phyloP scores from a whole-genome alignment of 345 rosid genomes.

The Salix dunnii region DNA sequence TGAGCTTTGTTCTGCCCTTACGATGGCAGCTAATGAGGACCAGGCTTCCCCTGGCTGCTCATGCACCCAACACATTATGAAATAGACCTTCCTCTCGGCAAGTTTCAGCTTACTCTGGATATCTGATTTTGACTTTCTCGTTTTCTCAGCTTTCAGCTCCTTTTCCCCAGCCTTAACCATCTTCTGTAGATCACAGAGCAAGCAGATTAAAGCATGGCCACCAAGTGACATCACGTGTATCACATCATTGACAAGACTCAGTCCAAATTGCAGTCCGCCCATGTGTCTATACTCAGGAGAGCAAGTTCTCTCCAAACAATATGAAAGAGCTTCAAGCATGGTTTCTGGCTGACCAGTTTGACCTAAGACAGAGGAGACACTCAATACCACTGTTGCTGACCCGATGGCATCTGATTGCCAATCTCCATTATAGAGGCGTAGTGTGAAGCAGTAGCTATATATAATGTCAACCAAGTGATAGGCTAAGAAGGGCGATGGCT shows the following conservation, averaged over 20 bases:
- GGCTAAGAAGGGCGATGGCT: constrained; percentile 69
- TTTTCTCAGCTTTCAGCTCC: constrained; percentile 44
- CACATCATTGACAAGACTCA: constrained; percentile 62
- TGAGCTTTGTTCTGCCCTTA: constrained; percentile 51
- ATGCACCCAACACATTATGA: constrained; percentile 86
- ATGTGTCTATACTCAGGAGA: constrained; percentile 62
- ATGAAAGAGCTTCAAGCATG: constrained; percentile 53
- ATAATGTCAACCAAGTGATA: constrained; percentile 71
- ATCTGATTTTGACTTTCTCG: constrained; percentile 41
- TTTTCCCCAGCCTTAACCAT: constrained; percentile 50
- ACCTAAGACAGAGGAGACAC: constrained; percentile 65
- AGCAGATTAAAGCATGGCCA: constrained; percentile 49
- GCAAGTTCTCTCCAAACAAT: constrained; percentile 77
- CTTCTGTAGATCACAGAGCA: constrained; percentile 74
- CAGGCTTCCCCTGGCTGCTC: constrained; percentile 67
- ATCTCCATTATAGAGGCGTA: constrained; percentile 85
- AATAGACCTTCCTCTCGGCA: constrained; percentile 71
- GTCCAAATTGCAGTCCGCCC: constrained; percentile 68
- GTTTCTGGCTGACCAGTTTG: constrained; percentile 62
- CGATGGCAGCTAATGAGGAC: constrained; percentile 48
- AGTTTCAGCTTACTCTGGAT: constrained; percentile 59
- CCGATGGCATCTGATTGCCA: constrained; percentile 72
- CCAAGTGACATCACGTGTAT: constrained; percentile 52
- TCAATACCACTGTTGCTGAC: constrained; percentile 51
- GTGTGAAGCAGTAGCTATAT: constrained; percentile 72